These are phyloP conservation scores for Penicillium cinerascens DNA, from an alignment of 495 filamentous ascomycete species.

Conservation along the genomic window DNA sequence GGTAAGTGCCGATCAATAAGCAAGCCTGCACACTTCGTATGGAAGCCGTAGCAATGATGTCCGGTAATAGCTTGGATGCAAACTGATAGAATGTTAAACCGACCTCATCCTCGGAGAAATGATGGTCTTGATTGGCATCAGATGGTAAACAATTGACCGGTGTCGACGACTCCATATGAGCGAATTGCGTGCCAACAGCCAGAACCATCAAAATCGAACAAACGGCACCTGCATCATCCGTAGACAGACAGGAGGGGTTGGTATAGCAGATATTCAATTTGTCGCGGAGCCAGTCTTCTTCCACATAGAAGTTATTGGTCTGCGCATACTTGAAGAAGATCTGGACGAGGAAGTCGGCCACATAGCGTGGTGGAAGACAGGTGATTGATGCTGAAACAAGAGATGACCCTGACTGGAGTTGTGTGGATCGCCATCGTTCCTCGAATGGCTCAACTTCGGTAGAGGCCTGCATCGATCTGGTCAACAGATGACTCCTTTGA, in stretches of 20 bases:
- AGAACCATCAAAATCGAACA: conserved; percentile 50
- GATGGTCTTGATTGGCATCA: conserved; percentile 36
- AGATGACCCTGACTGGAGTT: conserved; percentile 45
- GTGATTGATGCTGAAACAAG: conserved; percentile 38
- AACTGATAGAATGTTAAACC: conserved; percentile 52
- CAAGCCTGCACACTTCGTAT: conserved; percentile 52
- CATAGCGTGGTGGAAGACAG: conserved; percentile 48
- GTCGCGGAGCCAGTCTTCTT: conserved; percentile 46
- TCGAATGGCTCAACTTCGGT: conserved; percentile 44
- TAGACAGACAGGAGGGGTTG: conserved; percentile 37
- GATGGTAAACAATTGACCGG: conserved; percentile 37
- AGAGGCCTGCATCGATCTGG: conserved; percentile 23
- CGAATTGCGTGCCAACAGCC: conserved; percentile 53
- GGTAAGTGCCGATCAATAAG: conserved; percentile 47
- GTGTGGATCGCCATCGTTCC: conserved; percentile 47
- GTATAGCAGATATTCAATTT: conserved; percentile 46
- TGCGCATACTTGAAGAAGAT: conserved; percentile 54
- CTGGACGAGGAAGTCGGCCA: conserved; percentile 49
- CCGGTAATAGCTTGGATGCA: conserved; percentile 47
- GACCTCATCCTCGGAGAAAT: conserved; percentile 50
- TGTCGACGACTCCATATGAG: conserved; percentile 47
- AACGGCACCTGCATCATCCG: conserved; percentile 44
- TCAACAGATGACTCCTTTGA: conserved; percentile 4
- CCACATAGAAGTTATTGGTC: conserved; percentile 51
- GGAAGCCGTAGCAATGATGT: conserved; percentile 52